A percentile compares a stretch with the other conserved stretches of the same genome.
Evolutionary conservation across 257 asterid species (phyloP).

Genomic region (Voacanga thouarsii): DNA sequence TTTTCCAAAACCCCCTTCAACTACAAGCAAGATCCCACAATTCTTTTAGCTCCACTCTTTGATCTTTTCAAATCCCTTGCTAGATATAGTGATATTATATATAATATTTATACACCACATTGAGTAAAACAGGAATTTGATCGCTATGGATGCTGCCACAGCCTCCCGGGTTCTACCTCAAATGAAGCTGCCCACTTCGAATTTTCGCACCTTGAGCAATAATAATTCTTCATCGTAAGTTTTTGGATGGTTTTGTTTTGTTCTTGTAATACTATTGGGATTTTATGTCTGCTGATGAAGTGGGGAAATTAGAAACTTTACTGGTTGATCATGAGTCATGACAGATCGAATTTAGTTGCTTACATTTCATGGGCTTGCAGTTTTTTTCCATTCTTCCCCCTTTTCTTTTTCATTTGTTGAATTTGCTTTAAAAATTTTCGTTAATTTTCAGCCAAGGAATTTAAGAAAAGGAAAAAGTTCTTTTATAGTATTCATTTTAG

Average conservation of each 20-base stretch:
- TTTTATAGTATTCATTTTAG: not conserved
- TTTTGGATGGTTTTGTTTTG: not conserved
- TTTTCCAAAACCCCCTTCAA: not conserved
- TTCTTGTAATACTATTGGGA: conserved; percentile 6
- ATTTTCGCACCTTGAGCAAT: conserved; percentile 19
- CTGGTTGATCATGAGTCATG: conserved; percentile 5
- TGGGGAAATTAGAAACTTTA: not conserved
- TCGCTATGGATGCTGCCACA: conserved; percentile 59
- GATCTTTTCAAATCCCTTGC: not conserved
- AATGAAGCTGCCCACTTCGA: conserved; percentile 19
- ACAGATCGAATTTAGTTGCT: not conserved
- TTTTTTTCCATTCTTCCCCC: not conserved
- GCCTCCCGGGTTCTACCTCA: conserved; percentile 43
- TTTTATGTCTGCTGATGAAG: not conserved
- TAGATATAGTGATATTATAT: not conserved
- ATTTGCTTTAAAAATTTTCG: too few species aligned
- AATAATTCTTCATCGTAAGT: conserved; percentile 45
- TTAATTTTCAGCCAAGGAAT: too few species aligned
- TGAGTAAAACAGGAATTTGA: not conserved
- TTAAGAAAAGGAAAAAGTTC: not conserved
- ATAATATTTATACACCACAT: not conserved
- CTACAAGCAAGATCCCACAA: not conserved
- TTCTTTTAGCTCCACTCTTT: not conserved
- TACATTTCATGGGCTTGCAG: not conserved
- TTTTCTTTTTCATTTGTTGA: not conserved